Evolutionary conservation across 306 rosid species (phyloP), one percentile per base, ranked within the genome.

Genomic region (Prunus dulcis): DNA sequence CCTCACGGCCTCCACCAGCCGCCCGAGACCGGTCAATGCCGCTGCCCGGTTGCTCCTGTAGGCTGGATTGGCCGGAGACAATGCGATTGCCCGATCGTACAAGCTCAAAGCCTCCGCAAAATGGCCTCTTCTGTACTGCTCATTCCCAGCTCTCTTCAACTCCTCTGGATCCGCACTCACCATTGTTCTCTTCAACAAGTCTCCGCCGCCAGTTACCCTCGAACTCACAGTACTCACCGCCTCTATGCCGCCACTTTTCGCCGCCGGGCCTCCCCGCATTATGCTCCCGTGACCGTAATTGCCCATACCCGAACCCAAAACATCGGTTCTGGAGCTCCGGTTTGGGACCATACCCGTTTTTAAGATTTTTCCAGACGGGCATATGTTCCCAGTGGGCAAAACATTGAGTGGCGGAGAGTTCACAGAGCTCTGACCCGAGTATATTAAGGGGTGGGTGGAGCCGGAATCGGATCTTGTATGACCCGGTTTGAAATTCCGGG

Each of bases 261-360:
- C 73, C 2, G 89, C 70, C 0, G 52, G 73, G 15, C 89, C 89
- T 14, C 93, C 95, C 73, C 98, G 89, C 93, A 95, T 90, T 90
- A 95, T 92, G 78, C 96, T 95, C 1, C 98, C 98, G 32, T 92
- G 97, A 34, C 98, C 98, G 47, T 95, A 95, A 80, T 86, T 89
- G 5, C 90, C 96, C 75, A 73, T 84, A 2, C 98, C 98, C 22
- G 91, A 79, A 12, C 98, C 98, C 78, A 94, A 69, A 22, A 94
- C 96, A 63, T 92, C 97, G 22, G 72, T 72, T 51, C 89, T 85
- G 1, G 93, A 60, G 69, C 69, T 80, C 72, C 96, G 88, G 69
- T 57, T 82, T 11, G 83, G 41, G 10, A 80, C 81, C 90, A 90
- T 85, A 5, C 95, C 93, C 3, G 86, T 81, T 78, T 88, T 95